Evolutionary conservation across 257 asterid species (phyloP).

Genomic region (Ilex aquifolium): DNA sequence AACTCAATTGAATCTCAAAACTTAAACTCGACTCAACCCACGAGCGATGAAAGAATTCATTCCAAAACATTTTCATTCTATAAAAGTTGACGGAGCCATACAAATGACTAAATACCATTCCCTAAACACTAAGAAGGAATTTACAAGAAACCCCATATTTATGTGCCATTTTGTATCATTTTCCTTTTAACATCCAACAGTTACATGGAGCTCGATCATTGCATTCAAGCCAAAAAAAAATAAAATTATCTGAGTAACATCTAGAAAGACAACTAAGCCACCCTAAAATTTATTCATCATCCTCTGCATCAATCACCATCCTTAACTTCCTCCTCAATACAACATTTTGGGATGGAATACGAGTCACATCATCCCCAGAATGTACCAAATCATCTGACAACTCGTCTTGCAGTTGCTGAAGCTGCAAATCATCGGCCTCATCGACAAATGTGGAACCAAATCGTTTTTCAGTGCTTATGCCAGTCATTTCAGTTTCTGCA

Average conservation of each 20-base stretch:
- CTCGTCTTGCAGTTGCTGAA: constrained; percentile 17
- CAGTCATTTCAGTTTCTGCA: constrained; percentile 23
- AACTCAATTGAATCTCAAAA: no score
- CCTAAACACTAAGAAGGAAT: no score
- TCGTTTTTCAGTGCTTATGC: constrained; percentile 14
- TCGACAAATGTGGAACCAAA: constrained; percentile 10
- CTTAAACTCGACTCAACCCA: no score
- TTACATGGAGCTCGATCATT: neutral
- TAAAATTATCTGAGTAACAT: neutral
- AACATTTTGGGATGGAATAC: constrained; percentile 22
- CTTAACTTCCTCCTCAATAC: constrained; percentile 58
- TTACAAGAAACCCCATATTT: no score
- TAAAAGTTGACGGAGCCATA: no score
- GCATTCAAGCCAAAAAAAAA: neutral
- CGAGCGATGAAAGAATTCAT: no score
- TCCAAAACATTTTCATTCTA: no score
- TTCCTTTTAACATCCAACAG: neutral
- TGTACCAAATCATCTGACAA: constrained; percentile 33
- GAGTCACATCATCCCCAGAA: constrained; percentile 31
- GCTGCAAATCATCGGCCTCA: constrained; percentile 17
- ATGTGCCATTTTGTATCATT: neutral
- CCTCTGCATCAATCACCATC: constrained; percentile 73
- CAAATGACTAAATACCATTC: no score
- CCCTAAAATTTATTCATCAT: constrained; percentile 40
- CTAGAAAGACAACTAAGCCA: no score